Conservation (phyloP, 1,284 basidiomycete species). For the Anthracocystis panici-leucophaei region DNA sequence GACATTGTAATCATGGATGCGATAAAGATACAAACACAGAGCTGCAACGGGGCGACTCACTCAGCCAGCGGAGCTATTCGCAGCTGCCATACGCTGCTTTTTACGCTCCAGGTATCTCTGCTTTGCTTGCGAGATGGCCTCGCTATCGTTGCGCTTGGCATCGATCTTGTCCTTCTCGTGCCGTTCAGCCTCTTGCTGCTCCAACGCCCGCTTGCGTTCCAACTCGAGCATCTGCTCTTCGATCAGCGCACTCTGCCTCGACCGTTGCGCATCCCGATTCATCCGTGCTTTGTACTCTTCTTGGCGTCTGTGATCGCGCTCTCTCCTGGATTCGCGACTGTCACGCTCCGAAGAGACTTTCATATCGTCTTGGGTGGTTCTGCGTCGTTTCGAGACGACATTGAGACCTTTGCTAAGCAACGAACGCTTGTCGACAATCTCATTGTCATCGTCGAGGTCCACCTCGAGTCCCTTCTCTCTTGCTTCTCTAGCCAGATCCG, state of each 20-base stretch:
- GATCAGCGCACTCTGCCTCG: constrained; percentile 48
- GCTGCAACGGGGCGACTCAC: neutral
- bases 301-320: constrained; percentile 40
- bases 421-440: constrained; percentile 95
- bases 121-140: constrained; percentile 45
- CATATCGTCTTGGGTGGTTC: neutral
- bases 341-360: constrained; percentile 3
- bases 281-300: constrained; percentile 48
- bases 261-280: constrained; percentile 48
- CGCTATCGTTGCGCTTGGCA: constrained; percentile 45
- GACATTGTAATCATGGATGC: neutral
- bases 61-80: constrained; percentile 4
- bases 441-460: constrained; percentile 96
- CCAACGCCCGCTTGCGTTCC: constrained; percentile 36
- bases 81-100: constrained; percentile 31
- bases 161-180: constrained; percentile 34
- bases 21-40: neutral
- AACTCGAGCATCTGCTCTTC: constrained; percentile 62
- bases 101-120: constrained; percentile 70
- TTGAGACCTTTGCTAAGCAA: constrained; percentile 92
- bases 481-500: constrained; percentile 76
- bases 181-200: constrained; percentile 33
- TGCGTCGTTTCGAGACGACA: constrained; percentile 71
- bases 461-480: constrained; percentile 85
- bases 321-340: constrained; percentile 11